Percentiles rank a stretch among this genome's conserved stretches.
Conservation (phyloP, 2,329 filamentous ascomycete species). For the Paracamarosporium sp. region DNA sequence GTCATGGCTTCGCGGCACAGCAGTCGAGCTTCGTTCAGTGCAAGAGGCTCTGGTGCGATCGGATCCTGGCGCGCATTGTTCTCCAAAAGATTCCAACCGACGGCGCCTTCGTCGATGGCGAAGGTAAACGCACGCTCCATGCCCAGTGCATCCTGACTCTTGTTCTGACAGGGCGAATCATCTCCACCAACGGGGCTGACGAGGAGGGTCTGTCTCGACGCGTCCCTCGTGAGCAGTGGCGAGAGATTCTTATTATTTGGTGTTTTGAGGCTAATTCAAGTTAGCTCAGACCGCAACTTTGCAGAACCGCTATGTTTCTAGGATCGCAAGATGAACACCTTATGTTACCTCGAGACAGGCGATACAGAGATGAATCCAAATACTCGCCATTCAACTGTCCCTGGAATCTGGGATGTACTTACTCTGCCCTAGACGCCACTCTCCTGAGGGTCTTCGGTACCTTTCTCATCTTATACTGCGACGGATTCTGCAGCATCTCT, state of each 20-base stretch:
- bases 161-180: conserved; percentile 22
- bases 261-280: not conserved
- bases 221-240: conserved; percentile 13
- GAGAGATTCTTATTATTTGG: conserved; percentile 10
- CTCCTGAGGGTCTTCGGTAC: conserved; percentile 1
- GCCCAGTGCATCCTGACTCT: conserved; percentile 10
- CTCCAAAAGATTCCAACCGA: conserved; percentile 27
- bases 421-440: conserved; percentile 5
- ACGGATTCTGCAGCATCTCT: conserved; percentile 28
- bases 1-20: conserved; percentile 40
- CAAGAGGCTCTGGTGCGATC: conserved; percentile 33
- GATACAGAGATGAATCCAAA: no score
- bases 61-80: conserved; percentile 27
- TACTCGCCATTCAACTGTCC: no score
- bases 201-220: conserved; percentile 2
- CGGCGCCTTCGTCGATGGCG: conserved; percentile 24
- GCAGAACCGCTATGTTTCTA: not conserved
- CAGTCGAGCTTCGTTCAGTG: conserved; percentile 34
- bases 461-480: conserved; percentile 25
- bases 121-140: conserved; percentile 35
- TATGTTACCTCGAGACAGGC: no score
- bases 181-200: conserved; percentile 5
- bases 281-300: not conserved
- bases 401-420: not conserved
- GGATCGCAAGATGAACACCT: no score